Conservation (phyloP, 345 rosid species). For the Bretschneidera sinensis region DNA sequence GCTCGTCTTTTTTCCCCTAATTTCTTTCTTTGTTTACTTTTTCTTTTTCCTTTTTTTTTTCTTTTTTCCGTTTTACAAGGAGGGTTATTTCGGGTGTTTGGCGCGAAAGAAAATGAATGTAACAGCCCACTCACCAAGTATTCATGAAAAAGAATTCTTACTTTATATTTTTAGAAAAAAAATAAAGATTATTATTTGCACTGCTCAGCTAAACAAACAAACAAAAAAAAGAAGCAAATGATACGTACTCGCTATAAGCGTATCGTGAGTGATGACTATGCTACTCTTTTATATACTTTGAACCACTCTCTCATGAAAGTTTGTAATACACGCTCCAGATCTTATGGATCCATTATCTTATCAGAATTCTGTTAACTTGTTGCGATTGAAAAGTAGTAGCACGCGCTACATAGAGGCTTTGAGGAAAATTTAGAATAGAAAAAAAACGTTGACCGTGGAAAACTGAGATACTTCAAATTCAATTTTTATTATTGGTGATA, state of each 20-base stretch:
- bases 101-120: constrained; percentile 11
- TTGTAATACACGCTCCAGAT: not conserved
- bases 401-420: too few relatives aligned
- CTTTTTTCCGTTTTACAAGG: constrained; percentile 16
- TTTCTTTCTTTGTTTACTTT: not conserved
- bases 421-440: too few relatives aligned
- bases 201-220: too few relatives aligned
- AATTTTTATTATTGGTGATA: too few relatives aligned
- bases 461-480: too few relatives aligned
- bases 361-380: too few relatives aligned
- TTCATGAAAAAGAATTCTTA: not conserved
- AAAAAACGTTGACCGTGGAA: too few relatives aligned
- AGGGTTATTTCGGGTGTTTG: constrained; percentile 12
- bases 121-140: not conserved
- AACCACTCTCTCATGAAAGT: not conserved
- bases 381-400: too few relatives aligned
- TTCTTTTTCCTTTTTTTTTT: not conserved
- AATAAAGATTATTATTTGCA: too few relatives aligned
- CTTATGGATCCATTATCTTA: too few relatives aligned
- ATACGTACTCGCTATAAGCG: not conserved
- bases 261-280: not conserved
- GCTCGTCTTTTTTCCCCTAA: constrained; percentile 31
- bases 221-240: too few relatives aligned
- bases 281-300: not conserved
- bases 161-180: too few relatives aligned